Base-by-base conservation (phyloP, 2,329 filamentous ascomycete species). In the Penicillium crustosum region DNA sequence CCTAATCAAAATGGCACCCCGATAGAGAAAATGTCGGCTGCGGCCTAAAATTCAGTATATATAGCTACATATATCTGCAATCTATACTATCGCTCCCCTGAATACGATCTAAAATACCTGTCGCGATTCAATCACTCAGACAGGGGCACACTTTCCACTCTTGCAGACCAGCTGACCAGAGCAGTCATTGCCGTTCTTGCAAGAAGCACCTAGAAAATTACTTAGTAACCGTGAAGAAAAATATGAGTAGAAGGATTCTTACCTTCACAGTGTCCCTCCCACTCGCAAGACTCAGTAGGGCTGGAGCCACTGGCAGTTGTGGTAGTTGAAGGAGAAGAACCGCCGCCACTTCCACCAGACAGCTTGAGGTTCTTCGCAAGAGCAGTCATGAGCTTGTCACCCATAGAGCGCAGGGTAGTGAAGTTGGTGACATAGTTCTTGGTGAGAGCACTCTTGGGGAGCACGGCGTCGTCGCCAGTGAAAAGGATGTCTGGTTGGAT, bases 401-500 rank as follows among this genome's bases (percentile, higher is more conserved):
- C 69, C 66, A 70, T 68, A 3, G 66, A 62, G 10, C 64, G 66
- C 5, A 66, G 42, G 0, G 59, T 62, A 41, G 33, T 66, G 33
- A 66, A 66, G 49, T 65, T 62, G 19, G 63, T 66, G n/a, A 66
- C n/a, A 25, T 65, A 66, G 49, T 65, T 65, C 6, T 61, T 61
- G 48, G 36, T 60, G 2, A 72, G 27, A 12, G 68, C 67, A 19
- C 55, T 65, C 29, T 53, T 60, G 8, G 69, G 67, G 17, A 72
- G 61, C 1, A 71, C 67, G 0, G 70, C 54, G 19, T 67, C 51
- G 0, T 60, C 42, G n/a, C 69, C 70, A 19, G 65, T 68, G 61
- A 72, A 72, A 15, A 72, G 41, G n/a, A 71, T 72, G 15, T 71
- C 70, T 72, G 7, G 1, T 19, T 12, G 1, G 9, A 33, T 55